Evolutionary conservation across 2,329 filamentous ascomycete species (phyloP).

Genomic region (Colletotrichum orbiculare): DNA sequence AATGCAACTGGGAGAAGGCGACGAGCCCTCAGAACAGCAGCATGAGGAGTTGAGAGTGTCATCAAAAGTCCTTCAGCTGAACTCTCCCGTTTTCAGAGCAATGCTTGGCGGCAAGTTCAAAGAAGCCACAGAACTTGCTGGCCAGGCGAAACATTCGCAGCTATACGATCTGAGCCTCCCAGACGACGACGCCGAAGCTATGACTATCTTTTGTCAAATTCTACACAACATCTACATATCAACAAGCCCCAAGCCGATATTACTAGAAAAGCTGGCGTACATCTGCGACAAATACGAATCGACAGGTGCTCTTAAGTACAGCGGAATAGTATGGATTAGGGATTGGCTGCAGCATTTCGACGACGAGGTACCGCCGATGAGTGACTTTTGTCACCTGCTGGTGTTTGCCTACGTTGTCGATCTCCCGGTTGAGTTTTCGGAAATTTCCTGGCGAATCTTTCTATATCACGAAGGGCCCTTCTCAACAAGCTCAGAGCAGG

Average conservation of each 20-base stretch:
- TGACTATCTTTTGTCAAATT: constrained; percentile 46
- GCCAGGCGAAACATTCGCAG: neutral
- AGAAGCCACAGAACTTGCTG: constrained; percentile 37
- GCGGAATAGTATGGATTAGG: constrained; percentile 35
- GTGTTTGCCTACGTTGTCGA: constrained; percentile 37
- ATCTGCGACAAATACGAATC: constrained; percentile 43
- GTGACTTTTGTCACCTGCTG: constrained; percentile 35
- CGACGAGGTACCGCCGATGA: constrained; percentile 24
- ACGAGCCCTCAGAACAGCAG: neutral
- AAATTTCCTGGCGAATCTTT: constrained; percentile 36
- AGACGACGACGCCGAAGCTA: constrained; percentile 45
- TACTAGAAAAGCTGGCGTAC: constrained; percentile 43
- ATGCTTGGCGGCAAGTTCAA: constrained; percentile 41
- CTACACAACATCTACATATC: constrained; percentile 45
- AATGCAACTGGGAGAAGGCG: constrained; percentile 20
- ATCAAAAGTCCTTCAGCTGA: constrained; percentile 39
- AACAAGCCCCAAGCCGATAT: constrained; percentile 38
- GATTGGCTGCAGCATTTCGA: constrained; percentile 36
- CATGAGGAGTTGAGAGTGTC: constrained; percentile 32
- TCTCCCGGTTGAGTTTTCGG: constrained; percentile 34
- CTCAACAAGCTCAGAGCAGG: constrained; percentile 18
- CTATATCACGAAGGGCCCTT: constrained; percentile 37
- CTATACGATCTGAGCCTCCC: constrained; percentile 37
- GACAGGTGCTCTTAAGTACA: constrained; percentile 33
- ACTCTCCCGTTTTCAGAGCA: constrained; percentile 42